Evolutionary conservation across 2,329 filamentous ascomycete species (phyloP), one percentile per base, ranked within the genome.

Genomic region (Cercospora sojina): DNA sequence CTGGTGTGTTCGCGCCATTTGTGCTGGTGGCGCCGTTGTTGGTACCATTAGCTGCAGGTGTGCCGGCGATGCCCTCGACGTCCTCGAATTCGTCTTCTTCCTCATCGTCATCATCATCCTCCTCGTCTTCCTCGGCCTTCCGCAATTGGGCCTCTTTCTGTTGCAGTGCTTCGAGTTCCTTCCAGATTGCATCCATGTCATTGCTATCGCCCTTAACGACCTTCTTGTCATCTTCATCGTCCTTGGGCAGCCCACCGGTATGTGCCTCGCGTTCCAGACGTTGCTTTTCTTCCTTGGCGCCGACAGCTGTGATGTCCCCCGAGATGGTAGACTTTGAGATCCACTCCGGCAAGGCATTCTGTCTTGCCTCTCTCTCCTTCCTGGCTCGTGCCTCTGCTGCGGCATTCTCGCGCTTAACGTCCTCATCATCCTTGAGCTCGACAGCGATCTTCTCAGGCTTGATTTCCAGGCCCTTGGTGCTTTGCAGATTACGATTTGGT

Each of bases 101-200:
- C 7, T 84, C 83, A 12, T 81, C 82, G 18, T 82, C 81, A 23
- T 80, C 80, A 25, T 83, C 82, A 1, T 81, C 80, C 62, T 84
- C 83, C 16, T 83, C 81, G 49, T 81, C 82, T n/a, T 83, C 84
- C 29, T 86, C 82, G 49, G 83, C 80, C 16, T 82, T 82, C 41
- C 83, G 75, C 61, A 79, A 75, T 51, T 77, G 75, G 13, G 77
- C 78, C 55, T 79, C 74, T 55, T 79, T 75, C 59, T 76, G 82
- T 76, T 89, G 85, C 68, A 88, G 86, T 5, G 83, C 85, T 71
- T 88, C 88, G 18, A 92, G 82, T 66, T 85, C 85, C 41, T 86
- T 86, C 75, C 91, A 92, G 64, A 90, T 87, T 62, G 87, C 86
- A 64, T 89, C 88, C 68, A 92, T 85, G 49, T 85, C 81, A 31